Evolutionary conservation across 257 asterid genomes (phyloP).

Genomic region (Plantago major): DNA sequence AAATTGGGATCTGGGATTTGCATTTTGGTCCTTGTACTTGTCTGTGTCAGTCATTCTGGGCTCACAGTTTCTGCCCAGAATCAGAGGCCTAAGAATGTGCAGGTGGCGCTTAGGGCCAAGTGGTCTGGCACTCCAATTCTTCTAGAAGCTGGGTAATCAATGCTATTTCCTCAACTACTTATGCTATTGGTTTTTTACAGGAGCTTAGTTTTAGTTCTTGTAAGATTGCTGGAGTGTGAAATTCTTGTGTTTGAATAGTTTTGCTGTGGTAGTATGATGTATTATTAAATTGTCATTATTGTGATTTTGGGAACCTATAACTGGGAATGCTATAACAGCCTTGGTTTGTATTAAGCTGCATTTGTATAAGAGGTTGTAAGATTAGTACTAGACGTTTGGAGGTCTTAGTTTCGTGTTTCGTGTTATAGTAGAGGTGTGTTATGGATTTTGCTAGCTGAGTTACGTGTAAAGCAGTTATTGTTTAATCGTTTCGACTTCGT

Average conservation of each 20-base stretch:
- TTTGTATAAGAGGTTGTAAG: too few relatives aligned
- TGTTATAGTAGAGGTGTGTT: too few relatives aligned
- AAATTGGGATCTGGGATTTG: conserved; percentile 60
- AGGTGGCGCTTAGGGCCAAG: conserved; percentile 94
- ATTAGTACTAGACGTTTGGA: too few relatives aligned
- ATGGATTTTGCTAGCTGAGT: too few relatives aligned
- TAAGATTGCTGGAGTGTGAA: background rate
- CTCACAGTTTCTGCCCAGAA: conserved; percentile 44
- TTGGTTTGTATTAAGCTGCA: too few relatives aligned
- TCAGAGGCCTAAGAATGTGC: conserved; percentile 87
- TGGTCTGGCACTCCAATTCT: conserved; percentile 95
- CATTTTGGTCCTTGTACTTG: conserved; percentile 33
- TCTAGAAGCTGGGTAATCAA: conserved; percentile 81
- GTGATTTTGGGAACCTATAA: too few relatives aligned
- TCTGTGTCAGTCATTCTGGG: conserved; percentile 32
- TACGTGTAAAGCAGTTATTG: too few relatives aligned
- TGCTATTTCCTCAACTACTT: background rate
- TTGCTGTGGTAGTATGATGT: conserved; percentile 12
- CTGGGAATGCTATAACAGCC: too few relatives aligned
- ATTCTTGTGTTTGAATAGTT: conserved; percentile 13
- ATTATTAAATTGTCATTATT: conserved; percentile 1
- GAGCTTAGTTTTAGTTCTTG: background rate
- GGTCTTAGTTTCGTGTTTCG: too few relatives aligned
- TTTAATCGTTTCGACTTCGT: too few relatives aligned
- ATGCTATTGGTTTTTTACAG: background rate